A percentile compares a stretch with the other conserved stretches of the same genome.
Evolutionary conservation across 2,329 filamentous ascomycete species (phyloP).

Genomic region (Talaromyces sp.): DNA sequence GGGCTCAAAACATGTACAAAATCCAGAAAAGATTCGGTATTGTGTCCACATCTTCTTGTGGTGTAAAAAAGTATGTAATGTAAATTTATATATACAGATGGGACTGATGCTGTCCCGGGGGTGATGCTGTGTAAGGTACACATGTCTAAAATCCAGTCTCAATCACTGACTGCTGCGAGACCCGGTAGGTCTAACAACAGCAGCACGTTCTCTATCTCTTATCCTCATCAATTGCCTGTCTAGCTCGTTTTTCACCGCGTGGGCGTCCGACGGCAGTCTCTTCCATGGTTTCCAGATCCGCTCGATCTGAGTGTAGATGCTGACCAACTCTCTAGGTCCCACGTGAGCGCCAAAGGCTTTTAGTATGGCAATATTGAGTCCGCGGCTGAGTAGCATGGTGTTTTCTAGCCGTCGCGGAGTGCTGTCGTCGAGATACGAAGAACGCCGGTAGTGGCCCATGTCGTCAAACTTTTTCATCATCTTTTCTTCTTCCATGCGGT

Average conservation of each 20-base stretch:
- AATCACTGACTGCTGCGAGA: not conserved
- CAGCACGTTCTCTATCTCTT: not conserved
- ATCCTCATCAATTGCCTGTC: slow-evolving; percentile 27
- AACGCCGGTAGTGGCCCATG: not conserved
- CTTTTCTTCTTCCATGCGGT: slow-evolving; percentile 5
- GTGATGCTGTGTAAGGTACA: not conserved
- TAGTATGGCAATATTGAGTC: slow-evolving; percentile 33
- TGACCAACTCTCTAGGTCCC: slow-evolving; percentile 29
- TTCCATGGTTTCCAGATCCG: slow-evolving; percentile 34
- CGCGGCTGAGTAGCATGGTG: slow-evolving; percentile 36
- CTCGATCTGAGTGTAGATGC: slow-evolving; percentile 35
- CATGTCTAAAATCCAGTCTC: not conserved
- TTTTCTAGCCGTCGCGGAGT: slow-evolving; percentile 31
- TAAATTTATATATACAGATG: not conserved
- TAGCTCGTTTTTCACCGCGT: slow-evolving; percentile 32
- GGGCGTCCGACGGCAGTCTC: slow-evolving; percentile 30
- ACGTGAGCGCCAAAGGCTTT: slow-evolving; percentile 35
- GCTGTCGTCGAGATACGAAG: slow-evolving; percentile 15
- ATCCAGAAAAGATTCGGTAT: not conserved
- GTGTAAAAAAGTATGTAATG: not conserved
- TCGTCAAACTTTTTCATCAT: slow-evolving; percentile 10
- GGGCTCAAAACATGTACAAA: not conserved
- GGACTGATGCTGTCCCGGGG: not conserved
- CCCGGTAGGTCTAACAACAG: not conserved
- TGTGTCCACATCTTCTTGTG: not conserved